Percentiles rank a stretch among this genome's conserved stretches.
Conservation (phyloP, 768 basidiomycete genomes). For the Mycena maculata region DNA sequence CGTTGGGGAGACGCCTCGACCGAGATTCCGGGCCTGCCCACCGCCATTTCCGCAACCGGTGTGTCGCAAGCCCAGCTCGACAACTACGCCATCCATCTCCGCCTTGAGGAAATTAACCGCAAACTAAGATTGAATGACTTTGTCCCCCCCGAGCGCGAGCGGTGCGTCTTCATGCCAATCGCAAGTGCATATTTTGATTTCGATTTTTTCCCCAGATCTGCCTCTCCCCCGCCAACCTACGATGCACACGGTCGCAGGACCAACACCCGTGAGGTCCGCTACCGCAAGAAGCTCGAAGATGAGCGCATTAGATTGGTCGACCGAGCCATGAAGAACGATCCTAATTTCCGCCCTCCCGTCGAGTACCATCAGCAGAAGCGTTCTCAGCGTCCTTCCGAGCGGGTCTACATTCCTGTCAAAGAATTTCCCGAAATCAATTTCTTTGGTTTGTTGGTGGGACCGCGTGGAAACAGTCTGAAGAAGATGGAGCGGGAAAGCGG, state of each 20-base stretch:
- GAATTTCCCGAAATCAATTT: slow-evolving; percentile 99
- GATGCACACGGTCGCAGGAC: slow-evolving; percentile 97
- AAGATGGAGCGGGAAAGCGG: slow-evolving; percentile 99
- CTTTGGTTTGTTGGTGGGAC: slow-evolving; percentile 97
- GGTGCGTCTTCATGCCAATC: slow-evolving; percentile 58
- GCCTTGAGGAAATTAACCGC: slow-evolving; percentile 97
- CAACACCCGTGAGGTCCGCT: slow-evolving; percentile 98
- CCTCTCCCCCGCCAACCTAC: slow-evolving; percentile 97
- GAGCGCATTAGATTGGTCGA: slow-evolving; percentile 95
- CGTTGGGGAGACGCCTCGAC: slow-evolving; percentile 97
- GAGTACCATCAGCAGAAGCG: slow-evolving; percentile 97
- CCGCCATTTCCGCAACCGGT: slow-evolving; percentile 92
- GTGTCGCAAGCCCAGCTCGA: slow-evolving; percentile 97
- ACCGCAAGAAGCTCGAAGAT: slow-evolving; percentile 94
- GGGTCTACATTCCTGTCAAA: slow-evolving; percentile 99
- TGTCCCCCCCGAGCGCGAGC: slow-evolving; percentile 93
- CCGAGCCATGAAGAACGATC: slow-evolving; percentile 96
- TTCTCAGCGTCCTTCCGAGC: slow-evolving; percentile 92
- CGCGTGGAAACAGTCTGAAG: slow-evolving; percentile 98
- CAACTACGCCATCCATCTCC: slow-evolving; percentile 95
- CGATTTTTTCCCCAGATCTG: slow-evolving; percentile 66
- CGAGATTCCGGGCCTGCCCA: slow-evolving; percentile 92
- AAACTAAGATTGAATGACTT: slow-evolving; percentile 95
- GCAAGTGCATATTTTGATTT: slow-evolving; percentile 43
- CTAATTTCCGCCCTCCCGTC: slow-evolving; percentile 96